Percentiles rank a stretch among this genome's conserved stretches.
Conservation (phyloP, 2,329 filamentous ascomycete species). For the Myrmaecium sp. region DNA sequence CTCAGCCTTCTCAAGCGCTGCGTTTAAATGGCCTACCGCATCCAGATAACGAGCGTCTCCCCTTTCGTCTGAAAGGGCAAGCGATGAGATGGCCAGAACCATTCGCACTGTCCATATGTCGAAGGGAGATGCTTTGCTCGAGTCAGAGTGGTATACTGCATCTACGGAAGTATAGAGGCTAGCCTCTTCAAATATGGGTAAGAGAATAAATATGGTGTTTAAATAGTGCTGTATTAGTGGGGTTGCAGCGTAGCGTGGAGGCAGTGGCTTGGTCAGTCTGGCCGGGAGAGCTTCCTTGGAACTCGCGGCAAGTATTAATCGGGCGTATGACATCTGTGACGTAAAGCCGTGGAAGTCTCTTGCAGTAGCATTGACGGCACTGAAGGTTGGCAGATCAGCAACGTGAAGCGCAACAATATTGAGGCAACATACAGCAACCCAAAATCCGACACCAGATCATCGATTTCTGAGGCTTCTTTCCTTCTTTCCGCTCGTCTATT, state of each 20-base stretch:
- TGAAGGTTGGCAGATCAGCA: conserved; percentile 19
- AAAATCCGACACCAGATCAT: conserved; percentile 85
- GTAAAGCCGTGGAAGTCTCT: conserved; percentile 83
- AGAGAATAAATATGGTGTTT: conserved; percentile 59
- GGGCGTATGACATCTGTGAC: conserved; percentile 81
- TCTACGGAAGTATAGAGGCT: conserved; percentile 63
- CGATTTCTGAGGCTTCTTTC: conserved; percentile 70
- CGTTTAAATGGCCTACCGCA: conserved; percentile 42
- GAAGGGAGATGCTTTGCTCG: conserved; percentile 41
- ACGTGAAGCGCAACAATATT: background rate
- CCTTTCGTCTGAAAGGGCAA: conserved; percentile 50
- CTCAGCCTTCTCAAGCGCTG: conserved; percentile 63
- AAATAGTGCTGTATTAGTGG: conserved; percentile 70
- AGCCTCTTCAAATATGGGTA: conserved; percentile 71
- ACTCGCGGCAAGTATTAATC: conserved; percentile 70
- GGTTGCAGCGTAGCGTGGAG: conserved; percentile 50
- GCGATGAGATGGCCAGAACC: conserved; percentile 70
- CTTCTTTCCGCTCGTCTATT: conserved; percentile 22
- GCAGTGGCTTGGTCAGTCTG: conserved; percentile 43
- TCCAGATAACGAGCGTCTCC: conserved; percentile 47
- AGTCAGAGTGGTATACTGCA: conserved; percentile 58
- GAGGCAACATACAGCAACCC: conserved; percentile 54
- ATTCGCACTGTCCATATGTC: conserved; percentile 82
- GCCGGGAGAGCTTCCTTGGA: conserved; percentile 55
- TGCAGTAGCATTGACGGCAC: conserved; percentile 85